A percentile compares a stretch with the other conserved stretches of the same genome.
Evolutionary conservation across 257 asterid genomes (phyloP).

Genomic region (Solanum sitiens): DNA sequence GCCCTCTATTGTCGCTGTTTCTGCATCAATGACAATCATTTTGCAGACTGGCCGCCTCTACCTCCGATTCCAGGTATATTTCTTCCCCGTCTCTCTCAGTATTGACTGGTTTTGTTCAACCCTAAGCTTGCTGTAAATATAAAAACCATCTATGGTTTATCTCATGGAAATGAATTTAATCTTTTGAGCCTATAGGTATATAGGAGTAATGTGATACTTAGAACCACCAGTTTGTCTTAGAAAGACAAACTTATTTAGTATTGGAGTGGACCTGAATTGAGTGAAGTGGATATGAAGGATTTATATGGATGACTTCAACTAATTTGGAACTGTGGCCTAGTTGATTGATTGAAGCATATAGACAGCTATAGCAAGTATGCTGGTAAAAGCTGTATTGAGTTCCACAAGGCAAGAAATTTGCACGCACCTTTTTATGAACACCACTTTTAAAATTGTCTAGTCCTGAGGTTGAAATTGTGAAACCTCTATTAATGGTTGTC

Average conservation of each 20-base stretch:
- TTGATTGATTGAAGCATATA: background rate
- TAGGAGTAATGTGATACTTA: background rate
- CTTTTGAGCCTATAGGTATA: background rate
- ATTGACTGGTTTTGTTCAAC: background rate
- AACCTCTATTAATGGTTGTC: background rate
- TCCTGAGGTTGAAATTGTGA: background rate
- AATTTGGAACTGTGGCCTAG: background rate
- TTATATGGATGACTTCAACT: background rate
- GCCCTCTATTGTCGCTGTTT: constrained; percentile 94
- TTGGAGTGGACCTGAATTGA: background rate
- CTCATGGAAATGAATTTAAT: background rate
- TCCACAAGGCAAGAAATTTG: background rate
- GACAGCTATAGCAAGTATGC: background rate
- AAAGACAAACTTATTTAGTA: background rate
- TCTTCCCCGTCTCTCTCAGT: background rate
- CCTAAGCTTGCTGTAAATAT: background rate
- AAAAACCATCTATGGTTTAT: background rate
- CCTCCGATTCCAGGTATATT: constrained; percentile 74
- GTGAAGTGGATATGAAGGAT: background rate
- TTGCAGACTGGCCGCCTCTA: constrained; percentile 80
- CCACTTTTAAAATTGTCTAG: background rate
- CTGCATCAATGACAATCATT: constrained; percentile 53
- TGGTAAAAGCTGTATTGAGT: background rate
- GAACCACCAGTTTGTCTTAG: background rate
- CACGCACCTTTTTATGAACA: background rate